Conservation (phyloP, 2,329 filamentous ascomycete genomes). For the Sporothrix curviconia region DNA sequence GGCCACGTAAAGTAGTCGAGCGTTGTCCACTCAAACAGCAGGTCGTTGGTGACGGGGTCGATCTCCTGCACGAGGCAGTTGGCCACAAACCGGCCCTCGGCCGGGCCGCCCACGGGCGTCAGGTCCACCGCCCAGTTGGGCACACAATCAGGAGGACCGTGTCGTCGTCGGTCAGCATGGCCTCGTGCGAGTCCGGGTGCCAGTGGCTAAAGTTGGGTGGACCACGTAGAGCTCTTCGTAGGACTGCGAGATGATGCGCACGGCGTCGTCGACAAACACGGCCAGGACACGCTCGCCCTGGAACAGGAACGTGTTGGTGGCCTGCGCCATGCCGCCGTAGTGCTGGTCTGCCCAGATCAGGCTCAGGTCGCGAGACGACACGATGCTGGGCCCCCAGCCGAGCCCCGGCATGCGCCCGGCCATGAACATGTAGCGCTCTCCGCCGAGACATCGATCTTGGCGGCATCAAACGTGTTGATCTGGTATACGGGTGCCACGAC, state of each 20-base stretch:
- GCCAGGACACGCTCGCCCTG: not conserved
- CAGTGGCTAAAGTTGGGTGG: not conserved
- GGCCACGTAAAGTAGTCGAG: slow-evolving; percentile 25
- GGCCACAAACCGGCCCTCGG: slow-evolving; percentile 22
- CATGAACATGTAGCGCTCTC: slow-evolving; percentile 2
- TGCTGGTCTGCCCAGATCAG: slow-evolving; percentile 23
- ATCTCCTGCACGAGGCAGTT: slow-evolving; percentile 36
- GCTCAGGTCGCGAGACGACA: slow-evolving; percentile 22
- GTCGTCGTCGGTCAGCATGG: not conserved
- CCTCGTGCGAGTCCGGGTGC: slow-evolving; percentile 2
- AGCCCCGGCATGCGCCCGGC: not conserved
- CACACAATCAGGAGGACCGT: not conserved
- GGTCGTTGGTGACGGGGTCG: slow-evolving; percentile 39
- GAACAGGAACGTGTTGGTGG: not conserved
- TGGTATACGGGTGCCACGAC: slow-evolving; percentile 31
- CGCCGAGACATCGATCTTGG: not conserved
- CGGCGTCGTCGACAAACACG: not conserved
- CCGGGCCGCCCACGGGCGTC: not conserved
- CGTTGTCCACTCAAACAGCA: slow-evolving; percentile 44
- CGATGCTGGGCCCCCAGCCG: slow-evolving; percentile 9
- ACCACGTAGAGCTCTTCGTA: slow-evolving; percentile 14
- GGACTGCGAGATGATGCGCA: slow-evolving; percentile 5
- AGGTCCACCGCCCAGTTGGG: not conserved
- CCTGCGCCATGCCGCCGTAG: not conserved
- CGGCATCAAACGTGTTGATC: slow-evolving; percentile 25